Percentiles rank a stretch among this genome's conserved stretches.
Evolutionary conservation across 192 early-diverging fungal genomes (phyloP).

Genomic region (Dissophora ornata): DNA sequence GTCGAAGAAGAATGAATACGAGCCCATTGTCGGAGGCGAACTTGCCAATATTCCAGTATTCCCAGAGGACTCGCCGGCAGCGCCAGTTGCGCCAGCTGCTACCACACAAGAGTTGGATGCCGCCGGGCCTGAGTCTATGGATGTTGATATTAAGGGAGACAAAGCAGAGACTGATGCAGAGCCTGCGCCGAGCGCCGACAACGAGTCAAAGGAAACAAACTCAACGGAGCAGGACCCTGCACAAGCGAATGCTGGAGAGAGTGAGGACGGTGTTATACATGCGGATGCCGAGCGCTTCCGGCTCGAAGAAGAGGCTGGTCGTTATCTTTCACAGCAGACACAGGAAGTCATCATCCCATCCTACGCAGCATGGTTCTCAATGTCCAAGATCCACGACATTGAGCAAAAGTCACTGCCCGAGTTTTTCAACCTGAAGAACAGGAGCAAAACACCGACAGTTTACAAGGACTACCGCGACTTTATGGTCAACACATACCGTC

Average conservation of each 20-base stretch:
- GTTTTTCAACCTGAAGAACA: slow-evolving; percentile 95
- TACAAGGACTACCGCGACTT: slow-evolving; percentile 98
- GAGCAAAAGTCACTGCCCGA: slow-evolving; percentile 93
- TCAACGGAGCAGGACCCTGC: slow-evolving; percentile 20
- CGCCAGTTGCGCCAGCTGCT: neutral
- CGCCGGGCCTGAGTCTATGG: slow-evolving; percentile 28
- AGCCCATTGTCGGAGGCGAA: slow-evolving; percentile 68
- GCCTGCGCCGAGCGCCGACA: neutral
- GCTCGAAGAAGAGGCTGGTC: slow-evolving; percentile 73
- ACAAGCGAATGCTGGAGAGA: slow-evolving; percentile 9
- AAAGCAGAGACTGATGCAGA: neutral
- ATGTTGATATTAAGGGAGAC: slow-evolving; percentile 37
- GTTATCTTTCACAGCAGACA: slow-evolving; percentile 75
- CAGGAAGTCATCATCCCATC: slow-evolving; percentile 82
- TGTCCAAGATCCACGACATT: slow-evolving; percentile 83
- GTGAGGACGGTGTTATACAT: slow-evolving; percentile 19
- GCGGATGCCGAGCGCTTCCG: slow-evolving; percentile 35
- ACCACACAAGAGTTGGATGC: neutral
- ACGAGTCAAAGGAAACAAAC: slow-evolving; percentile 1
- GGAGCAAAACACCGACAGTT: slow-evolving; percentile 90
- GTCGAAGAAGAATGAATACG: slow-evolving; percentile 71
- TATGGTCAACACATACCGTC: slow-evolving; percentile 97
- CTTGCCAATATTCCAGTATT: slow-evolving; percentile 67
- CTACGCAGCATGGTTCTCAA: slow-evolving; percentile 96
- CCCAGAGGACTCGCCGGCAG: neutral